Conservation (phyloP, 2,329 filamentous ascomycete species). For the Exserohilum turcica region DNA sequence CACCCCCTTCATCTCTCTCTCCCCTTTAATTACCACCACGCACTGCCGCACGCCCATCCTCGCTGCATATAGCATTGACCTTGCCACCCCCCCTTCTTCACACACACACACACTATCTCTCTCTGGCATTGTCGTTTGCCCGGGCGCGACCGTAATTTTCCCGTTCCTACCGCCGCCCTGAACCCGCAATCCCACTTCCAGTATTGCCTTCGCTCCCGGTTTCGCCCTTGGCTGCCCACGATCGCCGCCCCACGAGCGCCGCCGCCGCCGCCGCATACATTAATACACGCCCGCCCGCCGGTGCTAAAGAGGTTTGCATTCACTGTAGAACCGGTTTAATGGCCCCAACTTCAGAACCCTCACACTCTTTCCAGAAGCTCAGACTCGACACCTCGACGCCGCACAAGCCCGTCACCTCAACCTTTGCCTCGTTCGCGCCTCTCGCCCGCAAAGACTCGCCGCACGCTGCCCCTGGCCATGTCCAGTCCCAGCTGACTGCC, state of each 20-base stretch:
- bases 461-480: slow-evolving; percentile 23
- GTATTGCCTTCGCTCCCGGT: slow-evolving; percentile 17
- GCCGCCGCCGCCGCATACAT: slow-evolving; percentile 27
- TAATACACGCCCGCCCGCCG: slow-evolving; percentile 32
- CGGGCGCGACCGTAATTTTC: slow-evolving; percentile 14
- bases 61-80: background rate
- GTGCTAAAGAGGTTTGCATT: slow-evolving; percentile 38
- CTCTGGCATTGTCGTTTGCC: background rate
- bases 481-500: slow-evolving; percentile 28
- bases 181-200: slow-evolving; percentile 26
- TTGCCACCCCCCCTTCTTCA: slow-evolving; percentile 6
- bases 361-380: slow-evolving; percentile 51
- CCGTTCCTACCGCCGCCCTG: slow-evolving; percentile 10
- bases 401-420: slow-evolving; percentile 43
- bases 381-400: slow-evolving; percentile 47
- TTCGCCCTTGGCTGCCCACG: slow-evolving; percentile 38
- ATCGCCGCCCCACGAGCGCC: slow-evolving; percentile 34
- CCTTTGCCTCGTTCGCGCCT: slow-evolving; percentile 44
- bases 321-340: slow-evolving; percentile 45
- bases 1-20: background rate
- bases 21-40: background rate
- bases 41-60: background rate
- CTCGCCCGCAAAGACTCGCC: slow-evolving; percentile 38
- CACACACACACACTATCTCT: slow-evolving; percentile 7
- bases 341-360: slow-evolving; percentile 47